phyloP scores from a whole-genome alignment of 2,329 filamentous ascomycete species.

The Xylaria sp. region DNA sequence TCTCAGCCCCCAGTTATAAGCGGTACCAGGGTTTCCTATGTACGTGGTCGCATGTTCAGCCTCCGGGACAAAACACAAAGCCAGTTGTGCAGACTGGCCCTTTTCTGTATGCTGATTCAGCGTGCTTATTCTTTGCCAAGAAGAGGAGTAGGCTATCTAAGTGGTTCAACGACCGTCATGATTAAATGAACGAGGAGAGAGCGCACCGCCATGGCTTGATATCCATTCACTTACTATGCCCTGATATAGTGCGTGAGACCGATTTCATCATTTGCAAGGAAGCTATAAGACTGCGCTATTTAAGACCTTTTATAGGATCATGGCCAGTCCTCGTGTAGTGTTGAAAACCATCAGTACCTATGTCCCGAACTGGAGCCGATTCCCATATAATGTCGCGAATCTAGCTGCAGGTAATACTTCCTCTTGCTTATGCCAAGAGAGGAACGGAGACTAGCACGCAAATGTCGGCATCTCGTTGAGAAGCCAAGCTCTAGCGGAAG shows the following conservation, averaged over 20 bases:
- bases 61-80: neutral
- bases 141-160: neutral
- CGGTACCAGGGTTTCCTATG: neutral
- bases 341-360: neutral
- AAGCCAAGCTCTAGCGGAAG: neutral
- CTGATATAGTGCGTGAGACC: neutral
- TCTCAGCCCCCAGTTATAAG: conserved; percentile 8
- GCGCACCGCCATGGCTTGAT: neutral
- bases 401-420: neutral
- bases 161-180: neutral
- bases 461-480: neutral
- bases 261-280: neutral
- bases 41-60: neutral
- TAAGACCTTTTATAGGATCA: neutral
- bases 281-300: neutral
- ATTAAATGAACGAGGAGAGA: neutral
- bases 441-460: neutral
- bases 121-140: conserved; percentile 7
- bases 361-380: neutral
- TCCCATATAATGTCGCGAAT: neutral
- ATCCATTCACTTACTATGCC: neutral
- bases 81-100: neutral
- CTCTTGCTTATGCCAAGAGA: neutral
- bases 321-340: neutral
- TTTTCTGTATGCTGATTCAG: neutral